Evolutionary conservation across 495 filamentous ascomycete genomes (phyloP).

Genomic region (Penicillium canariense): DNA sequence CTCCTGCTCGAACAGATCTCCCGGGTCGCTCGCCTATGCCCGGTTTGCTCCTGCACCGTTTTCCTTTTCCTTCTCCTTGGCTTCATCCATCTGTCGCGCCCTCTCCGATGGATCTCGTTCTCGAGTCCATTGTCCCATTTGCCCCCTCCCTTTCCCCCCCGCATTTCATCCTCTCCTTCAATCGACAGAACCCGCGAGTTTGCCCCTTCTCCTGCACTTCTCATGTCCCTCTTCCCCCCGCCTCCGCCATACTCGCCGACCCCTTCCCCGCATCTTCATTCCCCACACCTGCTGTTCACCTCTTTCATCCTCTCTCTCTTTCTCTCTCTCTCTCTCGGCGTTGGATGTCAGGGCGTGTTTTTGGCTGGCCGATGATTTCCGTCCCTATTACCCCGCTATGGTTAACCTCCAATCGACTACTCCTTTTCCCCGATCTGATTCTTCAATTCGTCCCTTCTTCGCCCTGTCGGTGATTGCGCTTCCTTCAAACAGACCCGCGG

Average conservation of each 20-base stretch:
- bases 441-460: neutral
- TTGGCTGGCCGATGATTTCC: slow-evolving; percentile 39
- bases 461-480: neutral
- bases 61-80: slow-evolving; percentile 13
- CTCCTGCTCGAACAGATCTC: slow-evolving; percentile 12
- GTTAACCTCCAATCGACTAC: slow-evolving; percentile 8
- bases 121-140: slow-evolving; percentile 3
- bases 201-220: slow-evolving; percentile 19
- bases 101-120: slow-evolving; percentile 7
- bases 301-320: slow-evolving; percentile 24
- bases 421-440: slow-evolving; percentile 13
- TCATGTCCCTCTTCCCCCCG: neutral
- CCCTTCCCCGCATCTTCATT: slow-evolving; percentile 31
- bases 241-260: slow-evolving; percentile 13
- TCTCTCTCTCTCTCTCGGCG: slow-evolving; percentile 47
- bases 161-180: slow-evolving; percentile 27
- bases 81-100: slow-evolving; percentile 11
- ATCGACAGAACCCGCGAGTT: slow-evolving; percentile 24
- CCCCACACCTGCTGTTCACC: slow-evolving; percentile 1
- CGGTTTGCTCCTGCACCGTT: slow-evolving; percentile 1
- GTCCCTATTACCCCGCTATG: slow-evolving; percentile 15
- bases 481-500: no score
- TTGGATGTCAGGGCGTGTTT: slow-evolving; percentile 49
- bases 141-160: slow-evolving; percentile 19
- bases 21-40: neutral